Base-by-base conservation (phyloP, 441 rosid genomes). In the Dalechampia spathulata region DNA sequence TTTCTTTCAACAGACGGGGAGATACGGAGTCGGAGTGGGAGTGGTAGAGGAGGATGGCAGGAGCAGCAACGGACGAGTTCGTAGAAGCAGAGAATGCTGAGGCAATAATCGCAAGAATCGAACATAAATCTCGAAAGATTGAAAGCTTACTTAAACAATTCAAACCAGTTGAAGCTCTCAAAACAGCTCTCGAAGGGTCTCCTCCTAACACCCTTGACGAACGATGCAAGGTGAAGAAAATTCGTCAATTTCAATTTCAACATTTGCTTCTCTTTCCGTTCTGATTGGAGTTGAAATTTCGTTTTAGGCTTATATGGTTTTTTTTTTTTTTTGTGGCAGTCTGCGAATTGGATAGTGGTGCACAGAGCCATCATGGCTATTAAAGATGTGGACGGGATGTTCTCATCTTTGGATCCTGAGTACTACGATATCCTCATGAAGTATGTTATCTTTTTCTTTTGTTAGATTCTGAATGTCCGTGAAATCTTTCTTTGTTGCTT, bases 201-300 rank as follows among this genome's bases (percentile, higher is more conserved):
- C 90, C 87, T 55, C 91, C 84, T 0, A 81, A 76, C 52, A 78
- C 92, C 49, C 68, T 49, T 41, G 97, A 89, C 49, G 95, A 89
- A 72, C 85, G 96, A 51, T 86, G 96, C 99, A 89, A 89, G 97
- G 98, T 83, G n/a, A n/a, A n/a, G n/a, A n/a, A n/a, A n/a, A n/a
- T n/a, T n/a, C n/a, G n/a, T n/a, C n/a, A n/a, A n/a, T n/a, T n/a
- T n/a, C n/a, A n/a, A n/a, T n/a, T n/a, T n/a, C n/a, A n/a, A n/a
- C n/a, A n/a, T n/a, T n/a, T 30, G 4, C 5, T 30, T 30, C 4
- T 30, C 4, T 3, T 4, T 30, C 4, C 34, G 8, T 30, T 30
- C 4, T 30, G 8, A 30, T 30, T 30, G 34, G 8, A 30, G 34
- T 8, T 30, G 34, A 30, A 30, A 30, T 49, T 11, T 49, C 38